A percentile compares a stretch with the other conserved stretches of the same genome.
Conservation (phyloP, 495 filamentous ascomycete genomes). For the Neurospora sp. region DNA sequence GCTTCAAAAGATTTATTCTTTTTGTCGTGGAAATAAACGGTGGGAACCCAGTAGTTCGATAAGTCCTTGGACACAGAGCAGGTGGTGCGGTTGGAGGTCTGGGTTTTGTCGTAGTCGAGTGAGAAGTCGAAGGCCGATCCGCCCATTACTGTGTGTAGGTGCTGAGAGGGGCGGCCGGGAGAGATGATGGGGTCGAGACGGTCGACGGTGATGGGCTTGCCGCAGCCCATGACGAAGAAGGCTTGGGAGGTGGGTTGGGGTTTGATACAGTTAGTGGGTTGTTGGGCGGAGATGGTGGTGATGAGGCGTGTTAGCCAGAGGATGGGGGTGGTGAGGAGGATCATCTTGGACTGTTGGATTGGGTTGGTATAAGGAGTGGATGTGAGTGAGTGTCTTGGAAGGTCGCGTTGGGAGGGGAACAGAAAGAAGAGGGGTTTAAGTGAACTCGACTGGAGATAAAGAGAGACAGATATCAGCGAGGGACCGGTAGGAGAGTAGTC, state of each 20-base stretch:
- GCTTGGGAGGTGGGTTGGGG: not conserved
- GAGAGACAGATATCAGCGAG: too few relatives aligned
- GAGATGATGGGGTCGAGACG: slow-evolving; percentile 55
- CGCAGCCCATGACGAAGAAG: slow-evolving; percentile 19
- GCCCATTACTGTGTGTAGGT: slow-evolving; percentile 61
- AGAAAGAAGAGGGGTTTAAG: not conserved
- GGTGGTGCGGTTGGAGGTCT: slow-evolving; percentile 42
- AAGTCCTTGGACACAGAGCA: slow-evolving; percentile 53
- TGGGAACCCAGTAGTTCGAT: slow-evolving; percentile 67
- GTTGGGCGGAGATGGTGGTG: not conserved
- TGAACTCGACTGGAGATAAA: too few relatives aligned
- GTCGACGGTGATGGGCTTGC: slow-evolving; percentile 28
- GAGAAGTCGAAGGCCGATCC: slow-evolving; percentile 53
- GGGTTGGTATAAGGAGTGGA: too few relatives aligned
- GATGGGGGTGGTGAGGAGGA: not conserved
- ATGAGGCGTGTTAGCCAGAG: slow-evolving; percentile 1
- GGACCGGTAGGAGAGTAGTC: too few relatives aligned
- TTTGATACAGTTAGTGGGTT: not conserved
- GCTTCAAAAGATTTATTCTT: slow-evolving; percentile 50
- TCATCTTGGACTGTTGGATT: not conserved
- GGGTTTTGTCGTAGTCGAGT: slow-evolving; percentile 44
- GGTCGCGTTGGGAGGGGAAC: not conserved
- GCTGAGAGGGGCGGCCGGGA: slow-evolving; percentile 45
- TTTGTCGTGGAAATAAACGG: slow-evolving; percentile 50
- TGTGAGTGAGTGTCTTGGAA: not conserved